These are phyloP conservation scores for Aegilops sharonensis DNA, from an alignment of 176 grass and related monocot species.

Conservation along the genomic window DNA sequence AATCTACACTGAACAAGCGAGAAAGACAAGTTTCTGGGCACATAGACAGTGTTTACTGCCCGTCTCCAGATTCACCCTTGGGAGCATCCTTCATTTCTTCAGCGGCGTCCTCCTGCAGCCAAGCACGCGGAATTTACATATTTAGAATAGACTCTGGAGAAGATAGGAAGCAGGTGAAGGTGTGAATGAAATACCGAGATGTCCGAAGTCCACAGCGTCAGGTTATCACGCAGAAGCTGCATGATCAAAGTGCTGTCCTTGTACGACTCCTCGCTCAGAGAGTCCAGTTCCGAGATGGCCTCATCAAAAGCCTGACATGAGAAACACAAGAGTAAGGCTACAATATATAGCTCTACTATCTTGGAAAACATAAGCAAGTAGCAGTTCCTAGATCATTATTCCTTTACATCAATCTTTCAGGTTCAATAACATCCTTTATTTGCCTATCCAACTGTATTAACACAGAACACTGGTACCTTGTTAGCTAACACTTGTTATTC, in stretches of 20 bases:
- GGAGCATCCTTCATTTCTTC: slow-evolving; percentile 50
- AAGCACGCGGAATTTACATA: neutral
- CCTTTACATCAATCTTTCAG: neutral
- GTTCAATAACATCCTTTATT: neutral
- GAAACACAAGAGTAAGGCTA: neutral
- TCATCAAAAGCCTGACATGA: slow-evolving; percentile 67
- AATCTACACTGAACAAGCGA: slow-evolving; percentile 13
- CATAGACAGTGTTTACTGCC: slow-evolving; percentile 26
- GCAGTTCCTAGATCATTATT: neutral
- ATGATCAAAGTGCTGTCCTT: slow-evolving; percentile 79
- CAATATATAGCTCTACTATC: neutral
- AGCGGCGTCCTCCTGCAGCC: slow-evolving; percentile 36
- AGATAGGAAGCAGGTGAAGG: neutral
- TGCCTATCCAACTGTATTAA: neutral
- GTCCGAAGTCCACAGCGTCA: slow-evolving; percentile 75
- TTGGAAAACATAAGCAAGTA: neutral
- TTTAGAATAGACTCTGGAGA: neutral
- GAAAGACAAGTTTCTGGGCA: neutral
- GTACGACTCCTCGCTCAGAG: slow-evolving; percentile 71
- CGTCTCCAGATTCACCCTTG: slow-evolving; percentile 35
- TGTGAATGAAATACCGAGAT: slow-evolving; percentile 34
- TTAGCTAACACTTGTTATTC: neutral
- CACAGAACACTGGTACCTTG: neutral
- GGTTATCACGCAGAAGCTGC: slow-evolving; percentile 82
- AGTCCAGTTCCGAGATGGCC: slow-evolving; percentile 73